Evolutionary conservation across 495 filamentous ascomycete species (phyloP), one percentile per base, ranked within the genome.

Genomic region (Evernia prunastri): DNA sequence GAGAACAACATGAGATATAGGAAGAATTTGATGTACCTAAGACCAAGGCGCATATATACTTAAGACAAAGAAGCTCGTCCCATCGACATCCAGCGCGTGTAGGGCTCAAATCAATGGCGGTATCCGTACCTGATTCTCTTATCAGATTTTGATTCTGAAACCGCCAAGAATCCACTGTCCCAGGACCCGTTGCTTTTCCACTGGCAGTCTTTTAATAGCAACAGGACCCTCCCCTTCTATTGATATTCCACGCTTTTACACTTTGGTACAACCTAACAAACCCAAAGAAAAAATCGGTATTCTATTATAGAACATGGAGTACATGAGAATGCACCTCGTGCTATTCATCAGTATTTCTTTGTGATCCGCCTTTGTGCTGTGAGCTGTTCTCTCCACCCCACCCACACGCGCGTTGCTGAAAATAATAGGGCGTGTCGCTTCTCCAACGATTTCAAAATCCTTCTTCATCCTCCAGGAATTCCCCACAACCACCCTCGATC

Each of bases 351-450:
- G 3, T 23, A 12, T 47, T 12, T 25, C n/a, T 5, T 47, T 47
- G 23, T 47, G 10, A 25, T 4, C 29, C 25, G 47, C 1, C 12
- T 29, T 29, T 4, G 47, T 51, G 12, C 12, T 51, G 6, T 23
- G 25, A 51, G 47, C 25, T 17, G 12, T 4, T 25, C 9, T 25
- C 7, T 17, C 47, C 27, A 1, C 10, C 18, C 1, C n/a, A 29
- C 54, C 43, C 15, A 67, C 65, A 54, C 43, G 63, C 65, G 65
- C 45, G 63, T 59, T 43, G 20, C 39, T 42, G 31, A 25, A 37
- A 11, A n/a, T 25, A n/a, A 25, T 7, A 36, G 20, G 49, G 40
- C 60, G 36, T 40, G 27, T 5, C 25, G 15, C 10, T 31, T 8
- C 49, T 18, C 12, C 49, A 13, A 15, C 18, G 10, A 15, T 18